Evolutionary conservation across 495 filamentous ascomycete species (phyloP).

Genomic region (Hypoxylon lienhwacheense): DNA sequence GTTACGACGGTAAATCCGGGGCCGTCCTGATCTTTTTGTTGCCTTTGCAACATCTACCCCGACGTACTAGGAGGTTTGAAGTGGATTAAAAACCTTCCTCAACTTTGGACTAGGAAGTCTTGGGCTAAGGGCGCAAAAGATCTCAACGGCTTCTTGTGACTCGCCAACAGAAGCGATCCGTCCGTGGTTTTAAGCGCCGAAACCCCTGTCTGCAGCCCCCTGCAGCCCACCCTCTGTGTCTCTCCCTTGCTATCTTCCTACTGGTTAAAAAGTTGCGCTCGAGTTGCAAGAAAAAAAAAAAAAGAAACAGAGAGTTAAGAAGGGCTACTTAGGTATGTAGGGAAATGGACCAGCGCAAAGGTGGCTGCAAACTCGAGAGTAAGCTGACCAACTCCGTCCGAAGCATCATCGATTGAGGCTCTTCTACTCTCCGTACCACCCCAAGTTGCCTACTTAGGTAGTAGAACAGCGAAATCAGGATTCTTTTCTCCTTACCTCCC

Average conservation of each 20-base stretch:
- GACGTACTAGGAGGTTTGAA: conserved; percentile 20
- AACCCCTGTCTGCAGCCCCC: conserved; percentile 29
- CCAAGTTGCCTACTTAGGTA: conserved; percentile 21
- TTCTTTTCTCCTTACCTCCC: conserved; percentile 10
- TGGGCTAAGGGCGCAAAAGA: conserved; percentile 17
- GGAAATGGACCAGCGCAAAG: conserved; percentile 25
- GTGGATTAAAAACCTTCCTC: conserved; percentile 27
- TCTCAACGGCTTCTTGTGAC: conserved; percentile 25
- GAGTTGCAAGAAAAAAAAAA: conserved; percentile 16
- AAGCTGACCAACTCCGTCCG: conserved; percentile 21
- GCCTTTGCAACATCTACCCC: conserved; percentile 24
- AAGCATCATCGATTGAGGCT: conserved; percentile 26
- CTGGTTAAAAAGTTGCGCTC: conserved; percentile 33
- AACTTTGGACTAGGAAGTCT: conserved; percentile 14
- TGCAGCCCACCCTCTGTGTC: conserved; percentile 27
- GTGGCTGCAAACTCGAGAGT: conserved; percentile 21
- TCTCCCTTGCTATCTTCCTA: conserved; percentile 36
- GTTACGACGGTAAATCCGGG: conserved; percentile 17
- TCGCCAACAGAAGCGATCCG: conserved; percentile 33
- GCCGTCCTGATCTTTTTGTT: conserved; percentile 25
- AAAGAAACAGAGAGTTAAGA: too few species aligned
- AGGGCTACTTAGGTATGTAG: conserved; percentile 36
- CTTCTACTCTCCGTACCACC: conserved; percentile 39
- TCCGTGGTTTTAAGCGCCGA: conserved; percentile 34
- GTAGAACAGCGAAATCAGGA: conserved; percentile 22